These are phyloP conservation scores for Phytopythium litorale DNA, from an alignment of 352 stramenopile species.

Conservation along the genomic window DNA sequence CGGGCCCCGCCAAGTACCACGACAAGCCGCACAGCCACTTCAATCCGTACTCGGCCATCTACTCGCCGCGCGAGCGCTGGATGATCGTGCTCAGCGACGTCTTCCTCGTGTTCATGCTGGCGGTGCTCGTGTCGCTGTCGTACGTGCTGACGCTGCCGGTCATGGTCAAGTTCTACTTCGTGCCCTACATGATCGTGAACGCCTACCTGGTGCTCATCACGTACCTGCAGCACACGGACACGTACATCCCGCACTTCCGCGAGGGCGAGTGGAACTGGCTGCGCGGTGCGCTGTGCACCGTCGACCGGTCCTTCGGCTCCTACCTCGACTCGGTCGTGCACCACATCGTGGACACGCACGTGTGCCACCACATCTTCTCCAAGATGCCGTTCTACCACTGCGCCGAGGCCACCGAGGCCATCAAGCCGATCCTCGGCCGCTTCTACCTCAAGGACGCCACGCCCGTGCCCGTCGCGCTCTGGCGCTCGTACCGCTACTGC, in stretches of 20 bases:
- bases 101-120: conserved; percentile 77
- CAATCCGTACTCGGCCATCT: conserved; percentile 94
- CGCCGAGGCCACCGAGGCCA: conserved; percentile 91
- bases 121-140: conserved; percentile 45
- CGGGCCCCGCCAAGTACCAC: too few species aligned
- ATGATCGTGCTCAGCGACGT: conserved; percentile 94
- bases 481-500: conserved; percentile 90
- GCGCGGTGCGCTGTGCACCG: conserved; percentile 94
- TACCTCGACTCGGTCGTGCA: conserved; percentile 97
- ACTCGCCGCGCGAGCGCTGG: conserved; percentile 87
- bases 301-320: conserved; percentile 95
- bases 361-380: conserved; percentile 98
- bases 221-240: conserved; percentile 98
- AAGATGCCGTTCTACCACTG: conserved; percentile 99
- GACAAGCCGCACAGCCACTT: conserved; percentile 94
- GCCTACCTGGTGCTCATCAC: conserved; percentile 97
- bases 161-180: conserved; percentile 94
- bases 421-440: conserved; percentile 92
- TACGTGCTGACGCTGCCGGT: conserved; percentile 66
- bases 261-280: conserved; percentile 96
- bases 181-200: conserved; percentile 96
- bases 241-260: conserved; percentile 96
- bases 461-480: conserved; percentile 87
- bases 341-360: conserved; percentile 97
- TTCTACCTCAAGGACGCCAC: conserved; percentile 96